A percentile compares a stretch with the other conserved stretches of the same genome.
phyloP scores from a whole-genome alignment of 192 early-diverging fungal species.

The Phlyctochytrium planicorne region DNA sequence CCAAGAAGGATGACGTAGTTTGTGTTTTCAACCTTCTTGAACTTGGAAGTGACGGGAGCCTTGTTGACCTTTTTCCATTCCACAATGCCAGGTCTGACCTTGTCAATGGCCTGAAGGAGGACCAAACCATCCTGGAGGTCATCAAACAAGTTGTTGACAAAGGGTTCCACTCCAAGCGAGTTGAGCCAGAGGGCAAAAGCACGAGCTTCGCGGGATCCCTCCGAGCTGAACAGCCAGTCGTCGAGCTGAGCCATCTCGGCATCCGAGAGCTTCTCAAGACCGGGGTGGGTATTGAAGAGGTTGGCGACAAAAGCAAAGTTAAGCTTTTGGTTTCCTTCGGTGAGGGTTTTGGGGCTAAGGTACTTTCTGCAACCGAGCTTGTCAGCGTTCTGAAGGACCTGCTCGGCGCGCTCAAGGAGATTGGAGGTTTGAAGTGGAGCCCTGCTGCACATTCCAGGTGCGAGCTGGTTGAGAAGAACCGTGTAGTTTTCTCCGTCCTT shows the following conservation, averaged over 20 bases:
- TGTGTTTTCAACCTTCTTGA: conserved; percentile 99
- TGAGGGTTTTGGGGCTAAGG: conserved; percentile 88
- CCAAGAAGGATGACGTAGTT: conserved; percentile 90
- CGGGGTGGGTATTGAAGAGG: conserved; percentile 97
- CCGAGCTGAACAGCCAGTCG: conserved; percentile 64
- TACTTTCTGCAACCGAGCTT: conserved; percentile 93
- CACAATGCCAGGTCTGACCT: conserved; percentile 85
- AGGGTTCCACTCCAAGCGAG: conserved; percentile 93
- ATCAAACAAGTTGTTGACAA: conserved; percentile 97
- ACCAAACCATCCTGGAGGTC: conserved; percentile 89
- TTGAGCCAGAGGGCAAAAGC: conserved; percentile 99
- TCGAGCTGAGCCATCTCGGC: conserved; percentile 90
- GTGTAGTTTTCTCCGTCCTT: conserved; percentile 96
- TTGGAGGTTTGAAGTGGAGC: conserved; percentile 79
- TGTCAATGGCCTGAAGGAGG: conserved; percentile 92
- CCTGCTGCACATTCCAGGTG: conserved; percentile 75
- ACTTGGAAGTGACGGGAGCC: conserved; percentile 70
- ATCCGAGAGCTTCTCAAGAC: conserved; percentile 86
- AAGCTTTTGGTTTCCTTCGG: conserved; percentile 92
- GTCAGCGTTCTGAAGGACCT: conserved; percentile 86
- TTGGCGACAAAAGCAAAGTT: conserved; percentile 98
- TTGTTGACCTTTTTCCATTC: conserved; percentile 93
- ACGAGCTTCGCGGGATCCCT: conserved; percentile 83
- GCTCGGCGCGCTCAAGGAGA: conserved; percentile 80
- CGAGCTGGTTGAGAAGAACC: conserved; percentile 88